Evolutionary conservation across 805 yeast genomes (phyloP), one percentile per base, ranked within the genome.

Genomic region (Candida caryicola): DNA sequence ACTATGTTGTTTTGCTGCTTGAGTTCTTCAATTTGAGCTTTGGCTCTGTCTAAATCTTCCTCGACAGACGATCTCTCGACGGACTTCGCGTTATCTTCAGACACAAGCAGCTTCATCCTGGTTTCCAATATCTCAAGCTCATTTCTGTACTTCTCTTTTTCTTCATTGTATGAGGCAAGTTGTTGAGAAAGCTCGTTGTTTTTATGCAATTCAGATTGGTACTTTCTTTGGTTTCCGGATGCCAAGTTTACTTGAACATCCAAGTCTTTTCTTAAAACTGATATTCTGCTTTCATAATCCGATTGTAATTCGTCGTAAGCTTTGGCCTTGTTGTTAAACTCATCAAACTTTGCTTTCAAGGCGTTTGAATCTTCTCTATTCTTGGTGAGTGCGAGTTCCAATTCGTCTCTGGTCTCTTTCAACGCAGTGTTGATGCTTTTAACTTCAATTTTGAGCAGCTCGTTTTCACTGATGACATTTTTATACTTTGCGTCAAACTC

Each of bases 1-100:
- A 87, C 63, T 4, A 85, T 66, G 34, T 76, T 67, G 54, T 86
- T 85, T 54, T 86, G 95, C n/a, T 76, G 68, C 10, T 75, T 65
- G 27, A 85, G 60, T 36, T 81, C 89, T 16, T 74, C 70, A 17
- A 76, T 51, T 43, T 79, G 74, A 3, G 59, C 47, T 16, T 67
- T 69, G 6, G 74, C 60, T 16, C 56, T 46, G n/a, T 62, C 67
- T 31, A 83, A 52, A 19, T 64, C 61, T 13, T 61, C 63, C 23
- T 56, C 60, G 5, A 58, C 34, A 6, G 48, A 37, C 1, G 51
- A 37, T 23, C 47, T 51, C 26, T 56, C 64, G 21, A 50, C 57
- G 7, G 41, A 45, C 12, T 61, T 38, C 1, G 34, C 30, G 1
- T 49, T 52, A 9, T 57, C 59, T 29, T 52, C 52, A 6, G 43